Conservation (phyloP, 805 yeast species). For the Barnettozyma siamensis region DNA sequence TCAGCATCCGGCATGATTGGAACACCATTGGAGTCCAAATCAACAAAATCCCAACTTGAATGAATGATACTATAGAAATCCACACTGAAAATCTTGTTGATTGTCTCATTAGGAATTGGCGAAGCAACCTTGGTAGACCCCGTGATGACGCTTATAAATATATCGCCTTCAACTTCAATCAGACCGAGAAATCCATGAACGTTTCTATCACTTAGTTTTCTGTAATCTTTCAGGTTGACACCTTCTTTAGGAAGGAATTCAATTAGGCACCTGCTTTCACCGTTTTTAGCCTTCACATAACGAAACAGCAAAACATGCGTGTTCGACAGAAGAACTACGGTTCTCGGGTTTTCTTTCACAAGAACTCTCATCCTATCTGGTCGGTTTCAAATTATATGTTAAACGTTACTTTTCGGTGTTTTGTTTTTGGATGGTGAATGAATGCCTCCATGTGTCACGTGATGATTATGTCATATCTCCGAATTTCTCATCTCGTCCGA, state of each 20-base stretch:
- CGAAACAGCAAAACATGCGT: conserved; percentile 43
- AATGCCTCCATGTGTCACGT: too few relatives aligned
- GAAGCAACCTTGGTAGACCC: conserved; percentile 72
- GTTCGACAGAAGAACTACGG: conserved; percentile 37
- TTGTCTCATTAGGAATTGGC: conserved; percentile 75
- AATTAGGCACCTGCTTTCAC: conserved; percentile 37
- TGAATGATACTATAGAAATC: conserved; percentile 76
- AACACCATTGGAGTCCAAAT: conserved; percentile 61
- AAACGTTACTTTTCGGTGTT: too few relatives aligned
- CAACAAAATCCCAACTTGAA: conserved; percentile 74
- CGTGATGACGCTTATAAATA: conserved; percentile 74
- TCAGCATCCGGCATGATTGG: conserved; percentile 44
- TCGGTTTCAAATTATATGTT: neutral
- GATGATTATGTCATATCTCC: too few relatives aligned
- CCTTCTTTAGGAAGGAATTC: conserved; percentile 39
- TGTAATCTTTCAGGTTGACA: conserved; percentile 34
- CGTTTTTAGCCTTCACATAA: conserved; percentile 29
- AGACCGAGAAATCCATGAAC: conserved; percentile 75
- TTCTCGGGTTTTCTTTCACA: conserved; percentile 31
- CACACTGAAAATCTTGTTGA: conserved; percentile 75
- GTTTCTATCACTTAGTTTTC: conserved; percentile 38
- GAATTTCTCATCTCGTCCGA: too few relatives aligned
- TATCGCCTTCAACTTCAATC: conserved; percentile 59
- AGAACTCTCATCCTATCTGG: conserved; percentile 31
- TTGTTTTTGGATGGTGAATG: too few relatives aligned